Base-by-base conservation (phyloP, 176 grass and related monocot species). In the Triticum turgidum region DNA sequence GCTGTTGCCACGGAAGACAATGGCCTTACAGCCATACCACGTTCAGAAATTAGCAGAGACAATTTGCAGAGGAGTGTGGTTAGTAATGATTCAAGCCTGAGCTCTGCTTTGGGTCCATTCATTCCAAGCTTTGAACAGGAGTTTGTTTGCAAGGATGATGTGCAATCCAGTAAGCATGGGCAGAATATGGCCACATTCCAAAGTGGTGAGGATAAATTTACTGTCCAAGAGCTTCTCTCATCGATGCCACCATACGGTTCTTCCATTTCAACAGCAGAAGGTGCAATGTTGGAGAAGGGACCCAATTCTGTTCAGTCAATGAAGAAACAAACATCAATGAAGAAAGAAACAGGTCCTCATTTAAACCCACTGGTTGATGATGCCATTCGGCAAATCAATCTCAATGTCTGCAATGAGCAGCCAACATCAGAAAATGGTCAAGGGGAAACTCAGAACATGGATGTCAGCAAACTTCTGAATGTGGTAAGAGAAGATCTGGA, bases 161-260 rank as follows among this genome's bases (percentile, higher is more conserved):
- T 65, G 25, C 86, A 90, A 54, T 75, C 62, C 44, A 76, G 78
- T 54, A 84, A 83, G 68, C 71, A 86, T 30, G 83, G 67, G 13
- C 84, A 92, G 52, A 83, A 52, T 30, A 18, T 56, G 69, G 67
- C 61, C 64, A 63, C 89, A 41, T 84, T 34, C 8, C 86, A 69
- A 71, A 82, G 14, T 54, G 94, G 77, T 18, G 90, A 94, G 44
- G 97, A 96, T 82, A 94, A 94, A 81, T 96, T 94, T 80, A 93
- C 87, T 35, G 97, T 99, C 54, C 87, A 91, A 88, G 97, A 99
- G 20, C 91, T 94, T n/a, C 92, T 99, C 73, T 87, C 92, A 54
- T 88, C 92, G 15, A 84, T 84, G 52, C 84, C 79, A 64, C 80
- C 84, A 39, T 87, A 89, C 58, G 82, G 77, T 49, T 67, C 84